A percentile compares a stretch with the other conserved stretches of the same genome.
These are phyloP conservation scores for Russula foetens DNA, from an alignment of 768 basidiomycete species.

Conservation along the genomic window DNA sequence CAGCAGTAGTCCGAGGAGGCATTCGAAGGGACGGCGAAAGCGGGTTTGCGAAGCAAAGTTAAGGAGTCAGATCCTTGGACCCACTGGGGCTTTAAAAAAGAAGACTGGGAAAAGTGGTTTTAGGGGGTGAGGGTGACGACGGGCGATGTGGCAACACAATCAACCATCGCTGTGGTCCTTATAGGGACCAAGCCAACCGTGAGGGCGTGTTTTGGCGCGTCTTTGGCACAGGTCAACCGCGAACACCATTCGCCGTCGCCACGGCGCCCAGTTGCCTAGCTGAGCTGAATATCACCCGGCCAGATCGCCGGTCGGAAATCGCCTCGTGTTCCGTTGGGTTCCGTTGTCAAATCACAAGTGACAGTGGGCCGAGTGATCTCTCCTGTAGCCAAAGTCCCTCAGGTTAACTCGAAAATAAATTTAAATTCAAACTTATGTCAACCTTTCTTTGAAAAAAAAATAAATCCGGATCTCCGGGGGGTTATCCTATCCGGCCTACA, in stretches of 20 bases:
- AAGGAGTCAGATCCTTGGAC: background rate
- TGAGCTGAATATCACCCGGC: background rate
- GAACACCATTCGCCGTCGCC: background rate
- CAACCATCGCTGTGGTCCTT: background rate
- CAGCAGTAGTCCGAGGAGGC: background rate
- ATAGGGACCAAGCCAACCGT: constrained; percentile 2
- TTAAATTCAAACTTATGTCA: background rate
- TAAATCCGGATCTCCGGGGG: background rate
- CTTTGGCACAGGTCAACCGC: too few species aligned
- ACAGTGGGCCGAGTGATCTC: background rate
- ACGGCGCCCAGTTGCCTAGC: background rate
- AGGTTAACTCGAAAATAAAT: background rate
- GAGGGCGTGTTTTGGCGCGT: too few species aligned
- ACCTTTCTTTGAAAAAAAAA: background rate
- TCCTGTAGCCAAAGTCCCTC: constrained; percentile 19
- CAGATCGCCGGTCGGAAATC: constrained; percentile 1
- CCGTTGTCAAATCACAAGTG: constrained; percentile 13
- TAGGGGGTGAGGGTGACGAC: background rate
- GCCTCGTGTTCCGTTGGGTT: constrained; percentile 8
- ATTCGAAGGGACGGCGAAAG: background rate
- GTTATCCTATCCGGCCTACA: background rate
- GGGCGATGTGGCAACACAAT: background rate
- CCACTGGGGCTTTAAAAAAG: background rate
- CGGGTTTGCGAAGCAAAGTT: background rate
- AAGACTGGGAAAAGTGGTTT: background rate